These are phyloP conservation scores for Phaeodactylum tricornutum DNA, from an alignment of 108 stramenopile genomes.

Conservation along the genomic window DNA sequence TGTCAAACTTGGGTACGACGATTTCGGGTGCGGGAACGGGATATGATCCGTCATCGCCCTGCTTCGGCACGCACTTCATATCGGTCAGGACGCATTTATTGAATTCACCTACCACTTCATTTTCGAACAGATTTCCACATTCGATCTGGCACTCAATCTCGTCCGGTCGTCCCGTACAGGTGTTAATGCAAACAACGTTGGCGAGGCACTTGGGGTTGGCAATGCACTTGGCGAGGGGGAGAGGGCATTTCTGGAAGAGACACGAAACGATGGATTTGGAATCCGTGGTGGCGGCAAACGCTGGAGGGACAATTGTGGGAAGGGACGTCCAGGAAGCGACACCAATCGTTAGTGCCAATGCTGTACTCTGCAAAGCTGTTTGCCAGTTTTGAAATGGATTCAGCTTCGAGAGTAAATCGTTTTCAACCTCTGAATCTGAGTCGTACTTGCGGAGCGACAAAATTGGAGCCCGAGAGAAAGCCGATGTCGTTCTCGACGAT, in stretches of 20 bases:
- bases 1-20: conserved; percentile 73
- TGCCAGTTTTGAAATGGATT: no score
- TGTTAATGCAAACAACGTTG: conserved; percentile 92
- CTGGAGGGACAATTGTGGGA: not conserved
- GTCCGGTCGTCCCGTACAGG: conserved; percentile 77
- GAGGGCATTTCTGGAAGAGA: conserved; percentile 60
- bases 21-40: conserved; percentile 58
- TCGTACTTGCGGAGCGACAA: no score
- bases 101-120: conserved; percentile 91
- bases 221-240: conserved; percentile 80
- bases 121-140: conserved; percentile 93
- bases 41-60: conserved; percentile 83
- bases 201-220: conserved; percentile 88
- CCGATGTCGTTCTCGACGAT: no score
- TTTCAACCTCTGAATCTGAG: no score
- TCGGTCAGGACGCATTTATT: conserved; percentile 92
- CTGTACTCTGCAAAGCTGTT: no score
- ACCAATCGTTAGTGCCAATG: conserved; percentile 5
- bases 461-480: no score
- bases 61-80: conserved; percentile 86
- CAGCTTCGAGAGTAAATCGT: no score
- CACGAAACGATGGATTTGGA: conserved; percentile 63
- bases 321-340: not conserved
- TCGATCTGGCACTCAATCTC: conserved; percentile 90
- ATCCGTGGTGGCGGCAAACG: conserved; percentile 40